These are phyloP conservation scores for Entrophospora sp. DNA, from an alignment of 192 early-diverging fungal species.

Conservation along the genomic window DNA sequence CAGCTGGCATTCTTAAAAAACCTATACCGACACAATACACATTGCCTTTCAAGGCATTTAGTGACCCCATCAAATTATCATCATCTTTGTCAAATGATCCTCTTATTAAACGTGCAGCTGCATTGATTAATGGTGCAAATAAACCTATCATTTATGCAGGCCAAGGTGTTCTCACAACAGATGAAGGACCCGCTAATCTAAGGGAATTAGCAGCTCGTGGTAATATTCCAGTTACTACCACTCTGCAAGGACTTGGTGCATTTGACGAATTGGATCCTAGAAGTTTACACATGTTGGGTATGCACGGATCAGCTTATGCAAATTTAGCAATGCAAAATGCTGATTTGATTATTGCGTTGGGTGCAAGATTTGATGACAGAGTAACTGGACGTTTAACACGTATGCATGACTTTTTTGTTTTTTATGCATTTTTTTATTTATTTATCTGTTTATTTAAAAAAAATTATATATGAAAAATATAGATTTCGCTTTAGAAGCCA, in stretches of 20 bases:
- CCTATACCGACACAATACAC: constrained; percentile 68
- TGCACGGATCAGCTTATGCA: constrained; percentile 97
- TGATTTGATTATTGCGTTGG: constrained; percentile 89
- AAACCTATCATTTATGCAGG: constrained; percentile 94
- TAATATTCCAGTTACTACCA: constrained; percentile 98
- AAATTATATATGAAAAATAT: neutral
- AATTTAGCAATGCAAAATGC: constrained; percentile 97
- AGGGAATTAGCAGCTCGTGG: constrained; percentile 76
- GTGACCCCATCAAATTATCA: constrained; percentile 29
- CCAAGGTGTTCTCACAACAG: constrained; percentile 76
- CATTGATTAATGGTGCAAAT: constrained; percentile 80
- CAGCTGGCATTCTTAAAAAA: constrained; percentile 75
- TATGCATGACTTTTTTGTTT: constrained; percentile 44
- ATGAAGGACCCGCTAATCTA: constrained; percentile 74
- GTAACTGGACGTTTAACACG: constrained; percentile 71
- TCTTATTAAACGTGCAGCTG: constrained; percentile 58
- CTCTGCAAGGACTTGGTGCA: constrained; percentile 83
- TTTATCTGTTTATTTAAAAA: neutral
- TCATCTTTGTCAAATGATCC: constrained; percentile 32
- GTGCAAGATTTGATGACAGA: constrained; percentile 97
- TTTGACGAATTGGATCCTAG: constrained; percentile 88
- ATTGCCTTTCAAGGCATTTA: constrained; percentile 61
- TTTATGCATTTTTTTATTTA: neutral
- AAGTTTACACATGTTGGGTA: constrained; percentile 96
- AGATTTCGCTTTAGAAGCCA: constrained; percentile 90